Percentiles rank a stretch among this genome's conserved stretches.
Evolutionary conservation across 768 basidiomycete genomes (phyloP).

Genomic region (Clitopilus passeckerianus): DNA sequence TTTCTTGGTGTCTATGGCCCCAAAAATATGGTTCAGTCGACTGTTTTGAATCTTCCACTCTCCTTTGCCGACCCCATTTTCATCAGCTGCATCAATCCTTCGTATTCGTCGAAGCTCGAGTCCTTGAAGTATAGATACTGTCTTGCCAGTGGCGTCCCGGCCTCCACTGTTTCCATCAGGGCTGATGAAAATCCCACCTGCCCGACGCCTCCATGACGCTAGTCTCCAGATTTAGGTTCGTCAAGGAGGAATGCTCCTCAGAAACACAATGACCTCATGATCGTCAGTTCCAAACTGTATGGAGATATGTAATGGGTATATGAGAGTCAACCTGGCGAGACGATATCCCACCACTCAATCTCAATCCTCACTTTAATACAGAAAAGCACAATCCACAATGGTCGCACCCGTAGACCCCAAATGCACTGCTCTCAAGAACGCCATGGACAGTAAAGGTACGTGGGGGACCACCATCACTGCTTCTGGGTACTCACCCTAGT

Average conservation of each 20-base stretch:
- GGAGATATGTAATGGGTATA: neutral
- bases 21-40: too few relatives aligned
- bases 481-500: neutral
- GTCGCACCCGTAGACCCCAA: neutral
- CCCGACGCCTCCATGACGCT: too few relatives aligned
- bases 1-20: too few relatives aligned
- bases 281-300: neutral
- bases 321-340: neutral
- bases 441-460: neutral
- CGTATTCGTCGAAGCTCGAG: too few relatives aligned
- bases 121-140: too few relatives aligned
- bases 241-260: neutral
- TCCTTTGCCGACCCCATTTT: too few relatives aligned
- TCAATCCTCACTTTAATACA: neutral
- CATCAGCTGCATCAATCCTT: too few relatives aligned
- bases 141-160: too few relatives aligned
- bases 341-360: neutral
- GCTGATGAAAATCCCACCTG: too few relatives aligned
- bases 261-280: neutral
- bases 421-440: neutral
- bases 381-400: neutral
- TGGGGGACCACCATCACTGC: neutral
- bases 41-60: too few relatives aligned
- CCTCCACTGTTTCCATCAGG: too few relatives aligned
- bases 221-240: too few relatives aligned